Percentiles rank a stretch among this genome's conserved stretches.
Evolutionary conservation across 1,139 yeast genomes (phyloP).

Genomic region (Pichia sp.): DNA sequence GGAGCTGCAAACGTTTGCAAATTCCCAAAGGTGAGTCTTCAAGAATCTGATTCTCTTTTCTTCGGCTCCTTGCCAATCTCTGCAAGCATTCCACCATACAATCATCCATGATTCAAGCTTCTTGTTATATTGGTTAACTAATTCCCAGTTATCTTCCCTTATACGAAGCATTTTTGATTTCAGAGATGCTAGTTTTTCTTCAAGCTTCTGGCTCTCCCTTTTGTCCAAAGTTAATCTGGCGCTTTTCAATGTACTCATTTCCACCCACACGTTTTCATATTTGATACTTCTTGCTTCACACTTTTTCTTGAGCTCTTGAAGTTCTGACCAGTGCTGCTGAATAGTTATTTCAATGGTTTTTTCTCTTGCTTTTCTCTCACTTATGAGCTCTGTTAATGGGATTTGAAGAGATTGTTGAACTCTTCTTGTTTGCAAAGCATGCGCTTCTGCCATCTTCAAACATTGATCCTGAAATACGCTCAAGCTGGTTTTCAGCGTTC

Average conservation of each 20-base stretch:
- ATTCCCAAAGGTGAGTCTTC: constrained; percentile 77
- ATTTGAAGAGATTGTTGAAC: constrained; percentile 32
- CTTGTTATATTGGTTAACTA: constrained; percentile 54
- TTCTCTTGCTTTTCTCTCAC: constrained; percentile 36
- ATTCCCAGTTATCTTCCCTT: constrained; percentile 52
- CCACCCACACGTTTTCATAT: constrained; percentile 54
- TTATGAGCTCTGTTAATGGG: constrained; percentile 36
- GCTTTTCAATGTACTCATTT: constrained; percentile 51
- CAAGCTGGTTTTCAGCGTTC: constrained; percentile 49
- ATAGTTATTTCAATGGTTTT: constrained; percentile 41
- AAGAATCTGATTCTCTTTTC: constrained; percentile 68
- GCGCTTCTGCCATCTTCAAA: constrained; percentile 40
- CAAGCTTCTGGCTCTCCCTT: constrained; percentile 62
- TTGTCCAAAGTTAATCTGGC: constrained; percentile 73
- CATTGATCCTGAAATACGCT: constrained; percentile 56
- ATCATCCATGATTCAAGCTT: constrained; percentile 65
- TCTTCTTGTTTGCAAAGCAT: constrained; percentile 38
- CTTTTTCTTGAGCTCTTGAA: constrained; percentile 30
- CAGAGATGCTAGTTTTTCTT: constrained; percentile 53
- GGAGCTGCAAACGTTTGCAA: constrained; percentile 68
- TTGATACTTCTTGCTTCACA: constrained; percentile 40
- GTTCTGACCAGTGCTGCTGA: constrained; percentile 36
- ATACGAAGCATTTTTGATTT: constrained; percentile 40
- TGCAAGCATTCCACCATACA: constrained; percentile 73
- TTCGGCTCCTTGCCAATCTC: constrained; percentile 69